Evolutionary conservation across 495 filamentous ascomycete species (phyloP).

Genomic region (Neurospora sp.): DNA sequence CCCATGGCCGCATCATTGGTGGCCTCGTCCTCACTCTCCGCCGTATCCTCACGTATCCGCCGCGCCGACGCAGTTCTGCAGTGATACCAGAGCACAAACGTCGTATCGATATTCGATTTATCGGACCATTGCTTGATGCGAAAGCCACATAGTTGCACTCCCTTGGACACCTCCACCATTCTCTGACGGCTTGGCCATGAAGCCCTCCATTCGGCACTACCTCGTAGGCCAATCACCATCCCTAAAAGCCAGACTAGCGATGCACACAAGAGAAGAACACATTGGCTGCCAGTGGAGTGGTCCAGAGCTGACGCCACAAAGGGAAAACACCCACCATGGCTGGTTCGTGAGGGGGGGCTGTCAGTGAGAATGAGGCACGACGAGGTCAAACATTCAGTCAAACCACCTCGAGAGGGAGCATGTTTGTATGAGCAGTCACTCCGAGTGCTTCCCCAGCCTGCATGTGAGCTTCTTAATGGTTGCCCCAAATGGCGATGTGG

Average conservation of each 20-base stretch:
- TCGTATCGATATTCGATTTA: not conserved
- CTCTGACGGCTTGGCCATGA: not conserved
- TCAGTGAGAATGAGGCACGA: not conserved
- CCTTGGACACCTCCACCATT: not conserved
- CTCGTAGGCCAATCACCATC: not conserved
- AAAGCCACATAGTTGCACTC: not conserved
- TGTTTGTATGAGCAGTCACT: not conserved
- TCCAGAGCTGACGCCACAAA: not conserved
- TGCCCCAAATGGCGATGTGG: not conserved
- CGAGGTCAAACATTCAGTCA: not conserved
- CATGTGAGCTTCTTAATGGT: not conserved
- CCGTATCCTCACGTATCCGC: not conserved
- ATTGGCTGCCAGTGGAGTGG: not conserved
- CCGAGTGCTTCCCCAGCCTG: not conserved
- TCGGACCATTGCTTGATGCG: not conserved
- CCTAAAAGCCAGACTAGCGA: not conserved
- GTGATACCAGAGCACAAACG: not conserved
- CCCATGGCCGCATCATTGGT: constrained; percentile 7
- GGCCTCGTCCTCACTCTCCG: constrained; percentile 7
- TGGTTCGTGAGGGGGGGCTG: not conserved
- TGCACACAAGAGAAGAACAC: not conserved
- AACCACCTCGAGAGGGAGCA: not conserved
- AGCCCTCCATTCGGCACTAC: not conserved
- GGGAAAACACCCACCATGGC: not conserved
- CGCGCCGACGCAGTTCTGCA: not conserved